Base-by-base conservation (phyloP, 805 yeast species). In the Priceomyces fermenticarens region DNA sequence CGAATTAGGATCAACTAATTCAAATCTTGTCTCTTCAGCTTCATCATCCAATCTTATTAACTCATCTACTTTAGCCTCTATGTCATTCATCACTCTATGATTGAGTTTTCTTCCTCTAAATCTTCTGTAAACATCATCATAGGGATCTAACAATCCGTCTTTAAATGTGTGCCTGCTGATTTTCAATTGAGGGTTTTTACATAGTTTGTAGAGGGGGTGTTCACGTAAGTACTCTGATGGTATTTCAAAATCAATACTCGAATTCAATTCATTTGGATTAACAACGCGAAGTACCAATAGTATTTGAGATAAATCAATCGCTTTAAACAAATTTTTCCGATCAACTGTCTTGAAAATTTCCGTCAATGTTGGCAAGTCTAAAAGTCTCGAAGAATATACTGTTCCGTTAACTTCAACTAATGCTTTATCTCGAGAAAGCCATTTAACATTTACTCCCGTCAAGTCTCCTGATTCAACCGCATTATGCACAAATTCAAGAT, bases 321-420 rank as follows among this genome's bases (percentile, higher is more conserved):
- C 80, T 56, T 93, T 93, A 67, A 85, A 83, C 17, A 93, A 77
- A 56, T 88, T 93, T 59, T 91, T 91, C 54, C 80, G 78, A 59
- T 93, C 99, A 16, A 90, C 78, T 4, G 96, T 82, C 62, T 93
- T 93, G 59, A 84, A 88, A 5, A 86, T 79, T 58, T 93, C 99
- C 8, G 87, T 77, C 3, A 90, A 63, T 0, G 96, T 87, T 0
- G 99, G 99, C 47, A 93, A 67, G 52, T 90, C 91, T n/a, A 93
- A 79, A 28, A 93, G 65, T 47, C 88, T 81, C 0, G 95, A 97
- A 5, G 87, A 88, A 59, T 86, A 91, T 45, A 81, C 60, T 10
- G 78, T 73, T 33, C 80, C 83, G 44, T 80, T 62, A n/a, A 93
- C 75, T 15, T 76, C 73, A 2, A 91, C 79, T 14, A 88, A 74